Evolutionary conservation across 805 yeast species (phyloP), one percentile per base, ranked within the genome.

Genomic region (Candida pseudoglaebosa): DNA sequence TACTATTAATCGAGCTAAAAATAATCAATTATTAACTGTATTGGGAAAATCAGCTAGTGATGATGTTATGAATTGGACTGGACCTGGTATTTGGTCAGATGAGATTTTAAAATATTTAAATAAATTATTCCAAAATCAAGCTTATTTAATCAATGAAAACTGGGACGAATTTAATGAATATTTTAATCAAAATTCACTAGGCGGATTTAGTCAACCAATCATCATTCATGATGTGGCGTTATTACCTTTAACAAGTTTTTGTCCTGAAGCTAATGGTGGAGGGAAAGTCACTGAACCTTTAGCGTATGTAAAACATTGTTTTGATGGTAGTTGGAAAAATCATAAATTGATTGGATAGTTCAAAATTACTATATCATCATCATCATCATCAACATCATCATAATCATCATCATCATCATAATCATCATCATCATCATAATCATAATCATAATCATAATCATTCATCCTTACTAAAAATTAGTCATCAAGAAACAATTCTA

Each of bases 51-150:
- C 81, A 45, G 63, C 70, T 4, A 95, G 95, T 5, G 80, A 80
- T 15, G 89, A 83, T 54, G 75, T 88, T 38, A 86, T 88, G 95
- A 76, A 83, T 53, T 87, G 96, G 96, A 87, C 98, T 0, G 99
- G 99, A 0, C 96, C 98, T 0, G 98, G 95, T 1, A 77, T 88
- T 16, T 93, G 90, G 80, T 90, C 98, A 0, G 98, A 93, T 56
- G 64, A 77, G 7, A 71, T 93, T 15, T 88, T 93, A 59, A 78
- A 75, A 33, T 89, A 91, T 59, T 68, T 57, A 65, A 68, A 68
- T 46, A 57, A 57, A 33, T 52, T 64, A 12, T 42, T 65, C 34
- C 68, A 62, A 42, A 41, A 59, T 2, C 54, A 54, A 4, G 56
- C 48, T 12, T 53, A 52, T 33, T 47, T 47, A 38, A 39, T 43